These are phyloP conservation scores for Eutypella sp. DNA, from an alignment of 2,329 filamentous ascomycete genomes.

Conservation along the genomic window DNA sequence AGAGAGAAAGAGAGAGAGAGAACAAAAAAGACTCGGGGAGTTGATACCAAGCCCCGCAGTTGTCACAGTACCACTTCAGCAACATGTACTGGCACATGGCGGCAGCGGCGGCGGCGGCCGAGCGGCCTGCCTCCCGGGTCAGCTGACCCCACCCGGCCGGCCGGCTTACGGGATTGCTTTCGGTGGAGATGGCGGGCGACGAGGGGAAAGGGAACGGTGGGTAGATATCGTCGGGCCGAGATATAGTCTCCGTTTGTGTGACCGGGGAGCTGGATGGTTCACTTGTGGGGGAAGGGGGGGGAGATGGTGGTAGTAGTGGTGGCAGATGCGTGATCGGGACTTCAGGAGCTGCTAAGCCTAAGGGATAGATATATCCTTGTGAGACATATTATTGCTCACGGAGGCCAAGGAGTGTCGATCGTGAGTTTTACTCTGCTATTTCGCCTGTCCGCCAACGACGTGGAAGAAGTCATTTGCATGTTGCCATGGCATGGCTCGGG, in stretches of 20 bases:
- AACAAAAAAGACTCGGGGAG: no score
- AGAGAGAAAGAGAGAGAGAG: no score
- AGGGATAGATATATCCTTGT: not conserved
- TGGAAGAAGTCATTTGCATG: no score
- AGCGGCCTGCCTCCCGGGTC: not conserved
- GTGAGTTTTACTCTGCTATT: no score
- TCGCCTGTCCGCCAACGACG: not conserved
- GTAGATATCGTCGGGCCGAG: not conserved
- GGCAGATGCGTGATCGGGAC: no score
- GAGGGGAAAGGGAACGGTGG: no score
- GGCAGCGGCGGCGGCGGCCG: not conserved
- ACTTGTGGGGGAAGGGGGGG: no score
- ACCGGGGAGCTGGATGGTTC: not conserved
- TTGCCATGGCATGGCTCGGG: no score
- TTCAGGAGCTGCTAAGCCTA: no score
- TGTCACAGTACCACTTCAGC: constrained; percentile 27
- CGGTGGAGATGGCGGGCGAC: not conserved
- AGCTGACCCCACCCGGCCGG: not conserved
- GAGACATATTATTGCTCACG: not conserved
- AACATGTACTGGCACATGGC: constrained; percentile 26
- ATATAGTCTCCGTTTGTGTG: no score
- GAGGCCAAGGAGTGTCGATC: not conserved
- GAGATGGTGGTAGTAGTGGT: no score
- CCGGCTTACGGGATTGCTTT: not conserved
- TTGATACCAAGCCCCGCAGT: constrained; percentile 28